Percentiles rank a stretch among this genome's conserved stretches.
phyloP scores from a whole-genome alignment of 208 protist species.

The Acanthamoeba quina region DNA sequence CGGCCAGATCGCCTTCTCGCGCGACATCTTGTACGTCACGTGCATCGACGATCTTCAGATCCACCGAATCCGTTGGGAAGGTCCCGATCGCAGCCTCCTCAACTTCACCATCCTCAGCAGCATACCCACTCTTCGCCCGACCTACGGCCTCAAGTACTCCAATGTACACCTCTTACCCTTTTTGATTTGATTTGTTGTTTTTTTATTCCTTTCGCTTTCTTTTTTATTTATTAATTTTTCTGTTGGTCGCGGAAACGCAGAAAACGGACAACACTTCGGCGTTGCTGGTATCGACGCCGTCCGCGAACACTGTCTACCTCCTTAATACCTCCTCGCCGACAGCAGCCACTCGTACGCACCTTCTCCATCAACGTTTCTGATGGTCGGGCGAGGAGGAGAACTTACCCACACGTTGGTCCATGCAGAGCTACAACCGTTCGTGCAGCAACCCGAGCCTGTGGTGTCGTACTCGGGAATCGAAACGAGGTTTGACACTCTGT shows the following conservation, averaged over 20 bases:
- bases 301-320: not conserved
- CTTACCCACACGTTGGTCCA: not conserved
- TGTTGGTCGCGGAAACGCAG: not conserved
- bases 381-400: not conserved
- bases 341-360: not conserved
- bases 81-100: not conserved
- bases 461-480: constrained; percentile 12
- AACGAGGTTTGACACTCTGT: not conserved
- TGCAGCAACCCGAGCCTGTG: constrained; percentile 20
- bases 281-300: not conserved
- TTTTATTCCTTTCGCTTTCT: not conserved
- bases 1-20: not conserved
- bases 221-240: not conserved
- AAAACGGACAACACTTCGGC: not conserved
- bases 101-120: constrained; percentile 26
- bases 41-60: constrained; percentile 23
- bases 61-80: constrained; percentile 13
- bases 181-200: not conserved
- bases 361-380: not conserved
- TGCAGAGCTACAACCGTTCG: constrained; percentile 14
- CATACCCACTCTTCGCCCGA: not conserved
- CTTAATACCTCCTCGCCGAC: not conserved
- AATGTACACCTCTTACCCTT: not conserved
- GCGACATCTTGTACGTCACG: not conserved
- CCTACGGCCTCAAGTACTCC: constrained; percentile 30